These are phyloP conservation scores for Trebouxia sp. DNA, from an alignment of 139 green algal genomes.

Conservation along the genomic window DNA sequence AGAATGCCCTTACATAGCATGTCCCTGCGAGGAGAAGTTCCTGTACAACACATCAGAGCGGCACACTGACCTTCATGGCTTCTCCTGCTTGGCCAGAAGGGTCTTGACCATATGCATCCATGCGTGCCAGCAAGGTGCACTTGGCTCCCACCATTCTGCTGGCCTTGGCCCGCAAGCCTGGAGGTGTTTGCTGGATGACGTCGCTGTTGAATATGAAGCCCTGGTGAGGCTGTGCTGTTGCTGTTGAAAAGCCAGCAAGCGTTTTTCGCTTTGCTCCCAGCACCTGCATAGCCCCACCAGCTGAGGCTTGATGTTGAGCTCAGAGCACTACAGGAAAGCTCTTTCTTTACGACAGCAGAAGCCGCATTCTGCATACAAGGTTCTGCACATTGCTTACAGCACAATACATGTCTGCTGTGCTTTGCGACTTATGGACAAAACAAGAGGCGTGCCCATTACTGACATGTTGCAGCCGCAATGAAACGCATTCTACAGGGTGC, in stretches of 20 bases:
- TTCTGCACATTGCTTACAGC: no score
- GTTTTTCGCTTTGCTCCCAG: slow-evolving; percentile 87
- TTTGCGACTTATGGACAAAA: no score
- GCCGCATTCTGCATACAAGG: neutral
- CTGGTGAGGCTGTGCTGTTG: slow-evolving; percentile 72
- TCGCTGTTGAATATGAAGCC: slow-evolving; percentile 75
- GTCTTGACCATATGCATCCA: slow-evolving; percentile 86
- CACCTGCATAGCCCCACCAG: no score
- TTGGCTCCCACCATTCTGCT: slow-evolving; percentile 85
- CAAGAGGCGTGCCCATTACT: no score
- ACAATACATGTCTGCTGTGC: no score
- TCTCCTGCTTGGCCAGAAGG: slow-evolving; percentile 37
- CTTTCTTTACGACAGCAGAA: no score
- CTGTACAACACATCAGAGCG: neutral
- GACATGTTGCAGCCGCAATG: no score
- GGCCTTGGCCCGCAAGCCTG: slow-evolving; percentile 71
- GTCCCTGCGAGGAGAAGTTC: no score
- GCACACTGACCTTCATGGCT: slow-evolving; percentile 40
- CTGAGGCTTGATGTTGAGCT: no score
- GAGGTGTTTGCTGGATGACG: slow-evolving; percentile 76
- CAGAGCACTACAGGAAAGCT: no score
- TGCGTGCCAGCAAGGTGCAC: slow-evolving; percentile 87
- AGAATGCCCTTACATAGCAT: no score
- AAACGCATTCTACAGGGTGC: no score
- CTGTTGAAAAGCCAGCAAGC: slow-evolving; percentile 81